These are phyloP conservation scores for Delphinella strobiligena DNA, from an alignment of 2,329 filamentous ascomycete species.

Conservation along the genomic window DNA sequence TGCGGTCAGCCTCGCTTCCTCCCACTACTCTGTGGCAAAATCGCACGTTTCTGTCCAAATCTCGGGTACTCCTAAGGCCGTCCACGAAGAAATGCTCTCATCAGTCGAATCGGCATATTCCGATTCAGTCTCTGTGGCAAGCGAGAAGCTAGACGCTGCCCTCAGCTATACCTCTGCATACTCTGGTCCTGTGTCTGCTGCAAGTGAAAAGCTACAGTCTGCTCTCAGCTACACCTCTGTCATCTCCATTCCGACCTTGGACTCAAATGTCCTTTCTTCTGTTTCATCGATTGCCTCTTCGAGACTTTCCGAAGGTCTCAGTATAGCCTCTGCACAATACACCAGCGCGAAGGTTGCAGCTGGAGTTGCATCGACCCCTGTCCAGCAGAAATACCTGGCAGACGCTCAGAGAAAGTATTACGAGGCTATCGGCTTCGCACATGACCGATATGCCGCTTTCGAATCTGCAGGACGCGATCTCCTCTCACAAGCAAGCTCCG, in stretches of 20 bases:
- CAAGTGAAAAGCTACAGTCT: slow-evolving; percentile 45
- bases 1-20: slow-evolving; percentile 53
- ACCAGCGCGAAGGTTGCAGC: slow-evolving; percentile 54
- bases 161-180: slow-evolving; percentile 51
- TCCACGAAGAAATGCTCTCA: slow-evolving; percentile 56
- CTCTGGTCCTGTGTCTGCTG: slow-evolving; percentile 50
- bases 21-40: slow-evolving; percentile 56
- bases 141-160: slow-evolving; percentile 44
- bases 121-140: slow-evolving; percentile 50
- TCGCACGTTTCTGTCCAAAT: slow-evolving; percentile 56
- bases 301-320: slow-evolving; percentile 57
- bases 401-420: slow-evolving; percentile 60
- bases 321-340: slow-evolving; percentile 59
- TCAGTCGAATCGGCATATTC: slow-evolving; percentile 61
- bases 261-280: slow-evolving; percentile 34
- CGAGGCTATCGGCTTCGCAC: slow-evolving; percentile 64
- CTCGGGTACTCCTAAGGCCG: slow-evolving; percentile 55
- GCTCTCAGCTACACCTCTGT: slow-evolving; percentile 44
- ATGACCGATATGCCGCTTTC: slow-evolving; percentile 68
- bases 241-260: slow-evolving; percentile 27
- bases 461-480: slow-evolving; percentile 59
- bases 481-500: background rate
- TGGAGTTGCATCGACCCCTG: slow-evolving; percentile 48
- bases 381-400: slow-evolving; percentile 43
- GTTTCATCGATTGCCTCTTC: slow-evolving; percentile 59